Percentiles rank a stretch among this genome's conserved stretches.
Evolutionary conservation across 495 filamentous ascomycete species (phyloP).

Genomic region (Xylaria intraflava): DNA sequence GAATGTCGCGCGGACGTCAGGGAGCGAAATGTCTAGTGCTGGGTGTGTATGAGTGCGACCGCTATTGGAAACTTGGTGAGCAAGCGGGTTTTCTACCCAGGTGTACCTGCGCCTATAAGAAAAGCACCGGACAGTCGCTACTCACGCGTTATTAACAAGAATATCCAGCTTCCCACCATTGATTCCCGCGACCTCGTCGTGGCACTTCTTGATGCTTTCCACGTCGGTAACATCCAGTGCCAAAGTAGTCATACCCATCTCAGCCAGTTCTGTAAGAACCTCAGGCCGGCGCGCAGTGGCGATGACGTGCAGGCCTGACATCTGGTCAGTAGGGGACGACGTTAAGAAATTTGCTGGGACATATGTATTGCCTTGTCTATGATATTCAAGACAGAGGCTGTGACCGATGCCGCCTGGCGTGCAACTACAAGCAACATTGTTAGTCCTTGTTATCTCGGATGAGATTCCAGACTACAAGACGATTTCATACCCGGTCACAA

Average conservation of each 20-base stretch:
- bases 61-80: conserved; percentile 15
- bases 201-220: conserved; percentile 44
- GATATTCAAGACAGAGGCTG: conserved; percentile 44
- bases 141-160: conserved; percentile 61
- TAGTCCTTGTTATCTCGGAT: background rate
- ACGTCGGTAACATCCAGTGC: conserved; percentile 45
- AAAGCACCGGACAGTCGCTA: background rate
- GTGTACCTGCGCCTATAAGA: too few species aligned
- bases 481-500: conserved; percentile 47
- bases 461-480: too few species aligned
- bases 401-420: conserved; percentile 50
- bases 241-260: conserved; percentile 41
- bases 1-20: conserved; percentile 48
- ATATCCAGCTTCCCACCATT: conserved; percentile 55
- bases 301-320: conserved; percentile 45
- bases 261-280: conserved; percentile 38
- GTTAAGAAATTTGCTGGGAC: background rate
- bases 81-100: background rate
- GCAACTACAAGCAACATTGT: conserved; percentile 30
- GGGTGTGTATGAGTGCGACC: conserved; percentile 49
- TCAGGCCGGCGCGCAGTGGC: conserved; percentile 46
- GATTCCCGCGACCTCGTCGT: conserved; percentile 38
- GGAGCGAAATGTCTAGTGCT: conserved; percentile 44
- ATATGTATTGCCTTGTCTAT: conserved; percentile 32
- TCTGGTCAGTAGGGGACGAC: background rate